Evolutionary conservation across 805 yeast species (phyloP).

Genomic region (Yamadazyma endophytica): DNA sequence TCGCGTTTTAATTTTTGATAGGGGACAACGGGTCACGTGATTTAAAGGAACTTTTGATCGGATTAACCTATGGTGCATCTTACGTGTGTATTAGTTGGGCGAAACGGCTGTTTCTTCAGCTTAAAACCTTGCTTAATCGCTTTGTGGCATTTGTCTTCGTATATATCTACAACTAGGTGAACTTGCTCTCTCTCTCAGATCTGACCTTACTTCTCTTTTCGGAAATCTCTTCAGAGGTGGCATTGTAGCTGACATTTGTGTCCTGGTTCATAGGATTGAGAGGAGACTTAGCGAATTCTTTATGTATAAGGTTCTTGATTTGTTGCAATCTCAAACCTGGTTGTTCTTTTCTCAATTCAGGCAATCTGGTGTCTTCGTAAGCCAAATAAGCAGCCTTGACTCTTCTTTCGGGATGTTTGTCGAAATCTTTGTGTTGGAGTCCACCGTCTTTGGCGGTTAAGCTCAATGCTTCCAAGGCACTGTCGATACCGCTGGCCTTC

Average conservation of each 20-base stretch:
- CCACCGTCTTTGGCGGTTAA: constrained; percentile 56
- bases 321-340: constrained; percentile 81
- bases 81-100: no score
- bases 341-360: constrained; percentile 68
- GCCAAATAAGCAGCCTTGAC: constrained; percentile 76
- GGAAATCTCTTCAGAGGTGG: constrained; percentile 48
- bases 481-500: constrained; percentile 71
- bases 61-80: no score
- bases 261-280: constrained; percentile 84
- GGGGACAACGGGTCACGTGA: no score
- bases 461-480: constrained; percentile 73
- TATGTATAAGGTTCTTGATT: constrained; percentile 64
- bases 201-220: constrained; percentile 46
- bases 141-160: background rate
- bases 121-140: no score
- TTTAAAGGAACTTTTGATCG: no score
- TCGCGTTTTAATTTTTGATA: no score
- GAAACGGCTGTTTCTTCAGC: no score
- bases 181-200: constrained; percentile 43
- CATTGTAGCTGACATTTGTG: constrained; percentile 60
- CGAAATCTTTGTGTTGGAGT: constrained; percentile 59
- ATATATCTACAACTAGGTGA: constrained; percentile 14
- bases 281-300: constrained; percentile 76
- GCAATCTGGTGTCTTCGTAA: constrained; percentile 66
- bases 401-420: constrained; percentile 86